Evolutionary conservation across 2,329 filamentous ascomycete species (phyloP), one percentile per base, ranked within the genome.

Genomic region (Colletotrichum viniferum): DNA sequence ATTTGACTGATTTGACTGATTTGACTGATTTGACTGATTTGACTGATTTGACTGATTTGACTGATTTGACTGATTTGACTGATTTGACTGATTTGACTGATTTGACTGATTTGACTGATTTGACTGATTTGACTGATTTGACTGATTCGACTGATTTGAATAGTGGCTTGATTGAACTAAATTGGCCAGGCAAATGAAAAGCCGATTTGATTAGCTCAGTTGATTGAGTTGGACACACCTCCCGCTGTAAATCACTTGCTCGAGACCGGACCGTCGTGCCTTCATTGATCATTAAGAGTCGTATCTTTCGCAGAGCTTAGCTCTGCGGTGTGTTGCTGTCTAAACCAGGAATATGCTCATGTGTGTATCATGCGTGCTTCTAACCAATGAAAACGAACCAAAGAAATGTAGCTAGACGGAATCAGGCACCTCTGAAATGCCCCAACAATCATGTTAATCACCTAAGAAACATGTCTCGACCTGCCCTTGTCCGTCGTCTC

Each of bases 401-500:
- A 36, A 2, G 26, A 61, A 61, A 61, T 13, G 32, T 34, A 13
- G 0, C 12, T 2, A 2, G 2, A 36, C 18, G 8, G 28, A 4
- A 4, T 10, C 4, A 13, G 4, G 30, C 30, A 21, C n/a, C 43
- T 24, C 2, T 0, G 43, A 4, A 52, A 1, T 21, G 43, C n/a
- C 43, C 2, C 2, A 0, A 13, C 1, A 52, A 21, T 24, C 43
- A 24, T 10, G 0, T 7, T 3, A 62, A 62, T 9, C 30, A 34
- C 10, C 34, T 43, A 43, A 26, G 52, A 30, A 9, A 24, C 56
- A 4, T 62, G 56, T 7, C 67, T 48, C 24, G 28, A 24, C 8
- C 36, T 21, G 13, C 21, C 67, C 72, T 74, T 74, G 38, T 32
- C 62, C 30, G 24, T 48, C 12, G 69, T 36, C 16, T 69, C 73